phyloP scores from a whole-genome alignment of 1,139 yeast genomes.

The Yamadazyma spencermartinsiae region DNA sequence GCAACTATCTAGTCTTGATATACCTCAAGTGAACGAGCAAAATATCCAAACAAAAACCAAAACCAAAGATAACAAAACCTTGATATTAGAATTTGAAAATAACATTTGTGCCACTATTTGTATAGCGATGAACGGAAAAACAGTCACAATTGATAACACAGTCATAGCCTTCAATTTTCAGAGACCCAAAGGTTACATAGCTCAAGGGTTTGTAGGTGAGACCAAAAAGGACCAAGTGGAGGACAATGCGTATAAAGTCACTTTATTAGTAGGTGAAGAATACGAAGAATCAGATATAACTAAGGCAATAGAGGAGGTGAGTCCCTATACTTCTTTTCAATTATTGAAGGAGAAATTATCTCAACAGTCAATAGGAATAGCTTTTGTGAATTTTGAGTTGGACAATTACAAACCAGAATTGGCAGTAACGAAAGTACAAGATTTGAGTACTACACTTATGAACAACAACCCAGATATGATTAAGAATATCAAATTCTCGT shows the following conservation, averaged over 20 bases:
- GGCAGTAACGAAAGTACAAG: slow-evolving; percentile 18
- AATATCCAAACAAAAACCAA: slow-evolving; percentile 36
- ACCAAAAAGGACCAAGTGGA: slow-evolving; percentile 21
- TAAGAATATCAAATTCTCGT: slow-evolving; percentile 25
- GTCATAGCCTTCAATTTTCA: slow-evolving; percentile 29
- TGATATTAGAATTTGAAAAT: slow-evolving; percentile 55
- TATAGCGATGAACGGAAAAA: slow-evolving; percentile 44
- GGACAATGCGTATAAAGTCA: slow-evolving; percentile 40
- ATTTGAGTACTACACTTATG: slow-evolving; percentile 6
- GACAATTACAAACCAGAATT: slow-evolving; percentile 17
- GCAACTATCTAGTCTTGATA: slow-evolving; percentile 39
- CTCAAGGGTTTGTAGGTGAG: slow-evolving; percentile 27
- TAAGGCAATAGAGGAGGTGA: slow-evolving; percentile 23
- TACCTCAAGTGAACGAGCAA: slow-evolving; percentile 19
- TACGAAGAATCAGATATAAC: slow-evolving; percentile 28
- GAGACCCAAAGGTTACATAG: slow-evolving; percentile 68
- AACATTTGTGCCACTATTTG: slow-evolving; percentile 61
- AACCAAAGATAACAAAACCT: slow-evolving; percentile 34
- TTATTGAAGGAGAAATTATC: slow-evolving; percentile 39
- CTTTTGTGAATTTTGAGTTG: slow-evolving; percentile 37
- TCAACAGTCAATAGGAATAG: slow-evolving; percentile 38
- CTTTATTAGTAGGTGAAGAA: slow-evolving; percentile 26
- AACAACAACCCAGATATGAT: slow-evolving; percentile 7
- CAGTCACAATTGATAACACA: slow-evolving; percentile 21
- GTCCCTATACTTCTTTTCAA: slow-evolving; percentile 29